Conservation (phyloP, 2,329 filamentous ascomycete genomes). For the Ramularia collo-cygni region DNA sequence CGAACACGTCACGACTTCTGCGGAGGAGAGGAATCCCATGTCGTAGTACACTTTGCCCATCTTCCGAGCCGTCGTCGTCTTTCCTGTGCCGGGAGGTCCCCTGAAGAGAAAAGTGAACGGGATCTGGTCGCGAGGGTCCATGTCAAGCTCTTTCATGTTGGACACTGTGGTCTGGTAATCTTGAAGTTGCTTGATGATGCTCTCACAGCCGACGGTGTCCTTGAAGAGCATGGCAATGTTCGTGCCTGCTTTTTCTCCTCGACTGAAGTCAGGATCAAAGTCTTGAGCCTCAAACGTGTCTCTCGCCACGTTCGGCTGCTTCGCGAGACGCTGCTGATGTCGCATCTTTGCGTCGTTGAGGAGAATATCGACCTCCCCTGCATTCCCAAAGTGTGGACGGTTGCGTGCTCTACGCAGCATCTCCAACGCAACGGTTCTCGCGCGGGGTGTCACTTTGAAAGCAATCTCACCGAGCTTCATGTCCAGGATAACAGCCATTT, state of each 20-base stretch:
- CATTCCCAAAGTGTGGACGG: constrained; percentile 63
- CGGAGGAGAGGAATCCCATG: constrained; percentile 58
- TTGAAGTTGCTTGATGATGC: constrained; percentile 47
- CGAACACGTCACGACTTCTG: constrained; percentile 59
- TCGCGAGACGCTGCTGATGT: constrained; percentile 41
- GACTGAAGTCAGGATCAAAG: constrained; percentile 55
- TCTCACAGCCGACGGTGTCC: constrained; percentile 53
- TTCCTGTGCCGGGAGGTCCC: constrained; percentile 62
- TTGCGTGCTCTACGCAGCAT: constrained; percentile 57
- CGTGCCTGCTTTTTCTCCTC: constrained; percentile 41
- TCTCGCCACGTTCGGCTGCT: constrained; percentile 20
- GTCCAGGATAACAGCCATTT: constrained; percentile 55
- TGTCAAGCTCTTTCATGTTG: constrained; percentile 44
- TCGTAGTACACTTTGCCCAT: constrained; percentile 73
- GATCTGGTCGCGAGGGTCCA: constrained; percentile 53
- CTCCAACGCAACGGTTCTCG: constrained; percentile 50
- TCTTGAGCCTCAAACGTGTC: constrained; percentile 42
- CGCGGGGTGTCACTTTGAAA: constrained; percentile 47
- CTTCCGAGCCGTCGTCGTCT: constrained; percentile 64
- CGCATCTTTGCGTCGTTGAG: constrained; percentile 50
- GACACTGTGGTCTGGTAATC: constrained; percentile 48
- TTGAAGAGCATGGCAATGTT: constrained; percentile 51
- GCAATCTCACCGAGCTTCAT: constrained; percentile 55
- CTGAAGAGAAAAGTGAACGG: constrained; percentile 65
- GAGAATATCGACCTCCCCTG: constrained; percentile 66